Evolutionary conservation across 2,329 filamentous ascomycete species (phyloP).

Genomic region (Sordariomycetes sp.): DNA sequence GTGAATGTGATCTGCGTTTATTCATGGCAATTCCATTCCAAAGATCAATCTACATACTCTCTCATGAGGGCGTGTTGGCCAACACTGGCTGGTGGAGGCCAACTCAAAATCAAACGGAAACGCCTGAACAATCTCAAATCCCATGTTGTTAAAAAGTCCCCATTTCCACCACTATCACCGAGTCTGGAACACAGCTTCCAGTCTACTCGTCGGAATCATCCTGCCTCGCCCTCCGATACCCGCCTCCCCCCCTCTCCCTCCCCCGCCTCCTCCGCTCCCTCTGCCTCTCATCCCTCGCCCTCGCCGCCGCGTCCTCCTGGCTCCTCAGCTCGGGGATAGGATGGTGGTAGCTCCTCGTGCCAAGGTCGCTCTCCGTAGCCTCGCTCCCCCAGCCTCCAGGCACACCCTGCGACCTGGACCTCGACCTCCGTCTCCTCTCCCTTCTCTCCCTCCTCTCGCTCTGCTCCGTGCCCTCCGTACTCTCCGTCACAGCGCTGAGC

Average conservation of each 20-base stretch:
- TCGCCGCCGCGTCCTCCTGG: conserved; percentile 12
- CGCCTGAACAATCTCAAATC: neutral
- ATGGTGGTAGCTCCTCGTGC: conserved; percentile 48
- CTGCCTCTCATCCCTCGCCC: conserved; percentile 11
- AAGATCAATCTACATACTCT: neutral
- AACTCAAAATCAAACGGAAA: neutral
- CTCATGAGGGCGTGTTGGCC: neutral
- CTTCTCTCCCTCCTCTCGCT: conserved; percentile 12
- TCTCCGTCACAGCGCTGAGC: conserved; percentile 18
- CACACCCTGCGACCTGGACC: conserved; percentile 11
- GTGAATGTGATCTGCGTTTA: neutral
- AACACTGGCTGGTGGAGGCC: neutral
- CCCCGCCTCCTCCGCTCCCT: conserved; percentile 17
- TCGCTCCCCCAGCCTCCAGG: conserved; percentile 29
- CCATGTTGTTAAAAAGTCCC: neutral
- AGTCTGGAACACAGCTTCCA: conserved; percentile 1
- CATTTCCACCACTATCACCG: neutral
- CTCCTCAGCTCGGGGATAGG: conserved; percentile 39
- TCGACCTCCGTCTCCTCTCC: conserved; percentile 1
- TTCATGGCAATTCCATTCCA: neutral
- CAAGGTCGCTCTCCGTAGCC: conserved; percentile 31
- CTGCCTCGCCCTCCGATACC: conserved; percentile 19
- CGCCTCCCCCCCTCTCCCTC: conserved; percentile 18
- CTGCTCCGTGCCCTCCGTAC: conserved; percentile 13
- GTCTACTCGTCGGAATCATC: conserved; percentile 15